phyloP scores from a whole-genome alignment of 805 yeast genomes.

The Wickerhamomyces kurtzmanii region DNA sequence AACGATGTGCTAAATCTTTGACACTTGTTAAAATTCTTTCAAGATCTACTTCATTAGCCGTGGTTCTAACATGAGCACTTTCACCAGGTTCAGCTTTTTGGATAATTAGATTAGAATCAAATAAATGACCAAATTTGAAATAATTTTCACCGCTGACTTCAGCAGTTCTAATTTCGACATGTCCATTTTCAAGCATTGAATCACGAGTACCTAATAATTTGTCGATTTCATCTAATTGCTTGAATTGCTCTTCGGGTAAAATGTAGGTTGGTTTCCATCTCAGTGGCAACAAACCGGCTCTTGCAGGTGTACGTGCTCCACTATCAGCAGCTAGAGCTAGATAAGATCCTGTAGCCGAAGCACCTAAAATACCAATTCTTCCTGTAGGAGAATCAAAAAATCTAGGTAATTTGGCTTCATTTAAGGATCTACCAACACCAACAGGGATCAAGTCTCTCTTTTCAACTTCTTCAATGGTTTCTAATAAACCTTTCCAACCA shows the following conservation, averaged over 20 bases:
- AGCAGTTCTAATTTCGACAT: conserved; percentile 17
- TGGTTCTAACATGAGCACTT: conserved; percentile 15
- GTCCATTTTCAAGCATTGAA: conserved; percentile 17
- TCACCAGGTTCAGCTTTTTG: conserved; percentile 13
- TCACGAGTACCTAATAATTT: conserved; percentile 19
- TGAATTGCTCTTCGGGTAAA: conserved; percentile 15
- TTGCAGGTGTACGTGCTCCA: conserved; percentile 16
- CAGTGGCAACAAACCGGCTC: conserved; percentile 18
- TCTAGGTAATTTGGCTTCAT: conserved; percentile 15
- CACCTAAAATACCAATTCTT: conserved; percentile 17
- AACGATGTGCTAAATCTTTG: conserved; percentile 15
- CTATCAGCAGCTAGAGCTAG: conserved; percentile 16
- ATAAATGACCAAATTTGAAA: conserved; percentile 18
- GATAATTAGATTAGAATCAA: conserved; percentile 18
- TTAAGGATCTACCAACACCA: conserved; percentile 18
- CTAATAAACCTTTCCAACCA: conserved; percentile 15
- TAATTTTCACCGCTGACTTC: conserved; percentile 13
- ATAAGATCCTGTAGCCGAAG: conserved; percentile 16
- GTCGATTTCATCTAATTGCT: conserved; percentile 16
- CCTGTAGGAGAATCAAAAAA: conserved; percentile 17
- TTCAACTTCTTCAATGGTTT: conserved; percentile 16
- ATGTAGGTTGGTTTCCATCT: conserved; percentile 18
- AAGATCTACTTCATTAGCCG: conserved; percentile 13
- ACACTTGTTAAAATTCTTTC: conserved; percentile 12
- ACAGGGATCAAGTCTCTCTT: conserved; percentile 13